A percentile compares a stretch with the other conserved stretches of the same genome.
phyloP scores from a whole-genome alignment of 2,329 filamentous ascomycete genomes.

The Acephala macrosclerotiorum region DNA sequence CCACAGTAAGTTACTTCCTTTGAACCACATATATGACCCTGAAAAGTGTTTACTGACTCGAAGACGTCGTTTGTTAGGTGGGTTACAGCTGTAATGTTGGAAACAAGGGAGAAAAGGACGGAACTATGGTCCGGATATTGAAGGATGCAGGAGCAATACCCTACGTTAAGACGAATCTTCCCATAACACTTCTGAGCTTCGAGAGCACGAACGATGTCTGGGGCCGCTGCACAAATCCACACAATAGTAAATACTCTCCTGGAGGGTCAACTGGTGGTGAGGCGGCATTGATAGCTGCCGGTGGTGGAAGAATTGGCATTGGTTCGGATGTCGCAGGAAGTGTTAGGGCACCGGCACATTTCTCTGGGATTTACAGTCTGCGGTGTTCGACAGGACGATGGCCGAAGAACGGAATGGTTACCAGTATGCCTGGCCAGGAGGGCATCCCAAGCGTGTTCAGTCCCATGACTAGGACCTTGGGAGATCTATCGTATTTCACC shows the following conservation, averaged over 20 bases:
- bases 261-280: conserved; percentile 82
- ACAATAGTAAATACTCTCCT: conserved; percentile 83
- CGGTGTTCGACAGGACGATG: conserved; percentile 89
- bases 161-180: conserved; percentile 92
- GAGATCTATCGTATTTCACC: conserved; percentile 86
- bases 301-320: conserved; percentile 84
- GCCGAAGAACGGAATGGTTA: conserved; percentile 84
- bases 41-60: too few species aligned
- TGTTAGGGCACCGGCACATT: conserved; percentile 86
- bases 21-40: too few species aligned
- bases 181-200: conserved; percentile 67
- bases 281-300: conserved; percentile 79
- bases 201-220: conserved; percentile 69
- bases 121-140: conserved; percentile 75
- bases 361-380: conserved; percentile 86
- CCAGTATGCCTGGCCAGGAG: conserved; percentile 92
- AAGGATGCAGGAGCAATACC: conserved; percentile 90
- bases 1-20: conserved; percentile 82
- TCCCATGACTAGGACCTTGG: conserved; percentile 87
- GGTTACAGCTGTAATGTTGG: conserved; percentile 72
- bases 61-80: too few species aligned
- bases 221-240: conserved; percentile 83
- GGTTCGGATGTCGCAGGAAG: conserved; percentile 92
- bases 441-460: conserved; percentile 89
- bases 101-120: conserved; percentile 80